Percentiles rank a stretch among this genome's conserved stretches.
Conservation (phyloP, 2,329 filamentous ascomycete species). For the Bipolaris zeicola region DNA sequence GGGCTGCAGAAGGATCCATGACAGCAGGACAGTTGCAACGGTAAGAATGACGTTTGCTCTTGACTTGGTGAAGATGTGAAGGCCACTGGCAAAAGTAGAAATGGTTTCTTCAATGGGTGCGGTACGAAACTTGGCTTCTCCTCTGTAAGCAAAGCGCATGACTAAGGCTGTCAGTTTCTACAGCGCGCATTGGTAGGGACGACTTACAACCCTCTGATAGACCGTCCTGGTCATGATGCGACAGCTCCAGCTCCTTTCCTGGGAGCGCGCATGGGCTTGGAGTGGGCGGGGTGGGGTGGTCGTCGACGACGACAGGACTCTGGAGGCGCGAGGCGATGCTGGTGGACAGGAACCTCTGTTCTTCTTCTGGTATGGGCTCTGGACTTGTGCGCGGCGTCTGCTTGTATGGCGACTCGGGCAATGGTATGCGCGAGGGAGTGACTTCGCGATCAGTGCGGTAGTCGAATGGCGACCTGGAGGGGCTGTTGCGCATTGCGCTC, state of each 20-base stretch:
- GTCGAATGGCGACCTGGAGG: constrained; percentile 63
- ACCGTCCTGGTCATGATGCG: constrained; percentile 34
- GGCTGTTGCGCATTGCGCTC: constrained; percentile 47
- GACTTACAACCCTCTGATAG: constrained; percentile 46
- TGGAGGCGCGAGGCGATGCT: constrained; percentile 46
- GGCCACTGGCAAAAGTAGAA: constrained; percentile 64
- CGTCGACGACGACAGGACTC: constrained; percentile 22
- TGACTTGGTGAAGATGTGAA: constrained; percentile 68
- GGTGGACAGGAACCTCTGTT: constrained; percentile 35
- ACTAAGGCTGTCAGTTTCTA: constrained; percentile 59
- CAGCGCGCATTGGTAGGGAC: constrained; percentile 10
- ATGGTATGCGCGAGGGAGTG: constrained; percentile 62
- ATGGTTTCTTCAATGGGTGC: constrained; percentile 80
- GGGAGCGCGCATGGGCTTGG: constrained; percentile 26
- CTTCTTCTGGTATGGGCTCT: constrained; percentile 46
- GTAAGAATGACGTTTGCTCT: constrained; percentile 71
- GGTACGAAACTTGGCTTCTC: constrained; percentile 85
- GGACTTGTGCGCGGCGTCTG: constrained; percentile 61
- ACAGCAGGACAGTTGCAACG: constrained; percentile 65
- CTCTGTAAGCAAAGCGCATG: constrained; percentile 84
- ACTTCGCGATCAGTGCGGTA: constrained; percentile 60
- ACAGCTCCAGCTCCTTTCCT: constrained; percentile 32
- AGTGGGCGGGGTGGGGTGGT: constrained; percentile 30
- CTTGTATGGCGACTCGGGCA: constrained; percentile 65
- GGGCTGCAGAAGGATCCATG: constrained; percentile 70